phyloP scores from a whole-genome alignment of 371 early-diverging fungal species.

The Mycotypha africana region DNA sequence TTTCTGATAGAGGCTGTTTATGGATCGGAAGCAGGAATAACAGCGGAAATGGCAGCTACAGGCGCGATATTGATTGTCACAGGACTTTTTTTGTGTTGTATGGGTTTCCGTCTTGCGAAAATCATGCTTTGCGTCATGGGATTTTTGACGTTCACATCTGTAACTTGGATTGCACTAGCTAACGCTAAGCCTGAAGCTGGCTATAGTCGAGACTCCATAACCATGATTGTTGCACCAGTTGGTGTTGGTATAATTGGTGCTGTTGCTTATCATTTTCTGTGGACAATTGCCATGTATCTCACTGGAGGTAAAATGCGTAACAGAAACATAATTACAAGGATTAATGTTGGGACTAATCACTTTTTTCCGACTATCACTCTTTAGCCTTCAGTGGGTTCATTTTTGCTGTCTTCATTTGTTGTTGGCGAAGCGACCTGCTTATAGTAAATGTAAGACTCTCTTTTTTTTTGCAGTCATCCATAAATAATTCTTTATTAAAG shows the following conservation, averaged over 20 bases:
- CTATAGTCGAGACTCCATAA: constrained; percentile 11
- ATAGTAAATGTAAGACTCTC: constrained; percentile 17
- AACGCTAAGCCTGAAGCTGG: constrained; percentile 11
- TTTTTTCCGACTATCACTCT: no score
- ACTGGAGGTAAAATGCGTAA: constrained; percentile 10
- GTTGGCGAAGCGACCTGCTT: constrained; percentile 15
- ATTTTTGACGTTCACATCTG: constrained; percentile 26
- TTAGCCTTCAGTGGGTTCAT: constrained; percentile 16
- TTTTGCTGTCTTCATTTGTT: constrained; percentile 13
- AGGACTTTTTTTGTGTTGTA: constrained; percentile 21
- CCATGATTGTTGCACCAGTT: constrained; percentile 17
- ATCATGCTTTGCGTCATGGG: constrained; percentile 23
- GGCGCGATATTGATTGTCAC: constrained; percentile 25
- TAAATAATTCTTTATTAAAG: not conserved
- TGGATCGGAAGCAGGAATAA: constrained; percentile 15
- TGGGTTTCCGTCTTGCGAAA: constrained; percentile 25
- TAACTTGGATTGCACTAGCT: constrained; percentile 19
- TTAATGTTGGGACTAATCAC: no score
- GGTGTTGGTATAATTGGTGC: constrained; percentile 18
- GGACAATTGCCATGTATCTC: constrained; percentile 16
- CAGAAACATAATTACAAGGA: no score
- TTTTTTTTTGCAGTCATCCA: no score
- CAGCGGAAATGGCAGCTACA: constrained; percentile 19
- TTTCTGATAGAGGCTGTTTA: constrained; percentile 19
- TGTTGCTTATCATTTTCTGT: constrained; percentile 11